Percentiles rank a stretch among this genome's conserved stretches.
Evolutionary conservation across 1,284 basidiomycete genomes (phyloP).

Genomic region (Taiwanofungus camphoratus): DNA sequence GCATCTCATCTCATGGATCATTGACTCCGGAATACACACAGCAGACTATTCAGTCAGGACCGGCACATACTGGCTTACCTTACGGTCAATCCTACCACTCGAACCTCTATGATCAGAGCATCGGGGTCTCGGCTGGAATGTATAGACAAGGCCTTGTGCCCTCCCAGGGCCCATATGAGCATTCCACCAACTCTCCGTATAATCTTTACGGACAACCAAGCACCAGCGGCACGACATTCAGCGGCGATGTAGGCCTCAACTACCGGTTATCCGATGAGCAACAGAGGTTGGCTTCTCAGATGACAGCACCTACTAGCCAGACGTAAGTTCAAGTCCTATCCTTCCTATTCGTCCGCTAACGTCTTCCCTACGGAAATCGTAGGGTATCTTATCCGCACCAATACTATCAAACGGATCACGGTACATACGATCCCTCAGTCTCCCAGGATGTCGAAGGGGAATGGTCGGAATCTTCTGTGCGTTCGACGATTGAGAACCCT

Average conservation of each 20-base stretch:
- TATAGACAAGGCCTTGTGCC: no score
- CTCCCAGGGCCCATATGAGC: constrained; percentile 17
- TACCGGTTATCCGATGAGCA: not conserved
- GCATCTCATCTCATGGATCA: not conserved
- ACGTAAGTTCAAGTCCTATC: constrained; percentile 4
- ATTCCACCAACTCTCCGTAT: constrained; percentile 15
- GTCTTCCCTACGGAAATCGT: not conserved
- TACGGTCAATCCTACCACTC: not conserved
- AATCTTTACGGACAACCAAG: constrained; percentile 12
- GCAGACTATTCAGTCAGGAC: constrained; percentile 4
- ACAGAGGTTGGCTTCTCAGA: constrained; percentile 1
- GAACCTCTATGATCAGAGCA: constrained; percentile 3
- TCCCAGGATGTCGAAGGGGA: not conserved
- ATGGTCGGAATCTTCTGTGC: constrained; percentile 5
- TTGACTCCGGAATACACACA: not conserved
- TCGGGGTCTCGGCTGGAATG: no score
- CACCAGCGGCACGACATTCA: not conserved
- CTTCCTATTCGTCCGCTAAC: not conserved
- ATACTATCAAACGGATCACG: constrained; percentile 4
- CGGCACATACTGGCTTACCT: not conserved
- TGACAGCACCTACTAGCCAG: constrained; percentile 4
- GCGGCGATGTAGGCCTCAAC: not conserved
- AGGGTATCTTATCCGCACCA: constrained; percentile 5
- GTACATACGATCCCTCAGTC: not conserved
- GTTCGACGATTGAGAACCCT: constrained; percentile 1